Conservation (phyloP, 2,329 filamentous ascomycete species). For the Dothideomycetidae sp. region DNA sequence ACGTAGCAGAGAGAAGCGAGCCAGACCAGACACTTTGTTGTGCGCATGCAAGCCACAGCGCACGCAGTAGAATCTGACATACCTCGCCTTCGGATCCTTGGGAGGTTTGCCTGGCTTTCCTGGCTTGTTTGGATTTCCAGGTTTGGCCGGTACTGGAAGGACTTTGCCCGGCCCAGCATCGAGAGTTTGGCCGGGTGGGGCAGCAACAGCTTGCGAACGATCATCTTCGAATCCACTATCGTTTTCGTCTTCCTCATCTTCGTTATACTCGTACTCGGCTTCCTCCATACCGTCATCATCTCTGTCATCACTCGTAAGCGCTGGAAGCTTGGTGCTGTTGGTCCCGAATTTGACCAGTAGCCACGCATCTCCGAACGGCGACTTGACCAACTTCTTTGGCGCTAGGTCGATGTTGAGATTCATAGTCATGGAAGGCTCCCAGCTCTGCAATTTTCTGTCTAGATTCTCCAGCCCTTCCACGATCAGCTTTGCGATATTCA, state of each 20-base stretch:
- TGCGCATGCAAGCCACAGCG: conserved; percentile 1
- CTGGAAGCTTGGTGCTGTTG: too few relatives aligned
- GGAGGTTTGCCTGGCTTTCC: too few relatives aligned
- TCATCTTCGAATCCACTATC: too few relatives aligned
- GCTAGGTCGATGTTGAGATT: conserved; percentile 2
- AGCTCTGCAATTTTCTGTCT: background rate
- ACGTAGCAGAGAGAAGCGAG: conserved; percentile 1
- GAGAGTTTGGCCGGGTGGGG: too few relatives aligned
- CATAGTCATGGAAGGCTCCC: background rate
- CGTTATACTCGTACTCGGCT: too few relatives aligned
- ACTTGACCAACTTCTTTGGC: conserved; percentile 1
- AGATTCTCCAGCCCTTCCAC: background rate
- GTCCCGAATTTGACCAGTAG: background rate
- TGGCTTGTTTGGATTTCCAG: too few relatives aligned
- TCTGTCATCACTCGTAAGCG: too few relatives aligned
- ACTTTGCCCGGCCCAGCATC: too few relatives aligned
- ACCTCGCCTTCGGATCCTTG: too few relatives aligned
- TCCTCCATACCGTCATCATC: too few relatives aligned
- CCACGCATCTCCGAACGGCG: conserved; percentile 1
- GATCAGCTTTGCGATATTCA: background rate
- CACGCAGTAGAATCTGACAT: conserved; percentile 2
- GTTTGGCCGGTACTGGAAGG: too few relatives aligned
- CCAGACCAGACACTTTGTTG: background rate
- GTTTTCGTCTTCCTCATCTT: too few relatives aligned
- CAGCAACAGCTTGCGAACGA: background rate